A percentile compares a stretch with the other conserved stretches of the same genome.
phyloP scores from a whole-genome alignment of 2,329 filamentous ascomycete genomes.

The Fusarium decemcellulare region DNA sequence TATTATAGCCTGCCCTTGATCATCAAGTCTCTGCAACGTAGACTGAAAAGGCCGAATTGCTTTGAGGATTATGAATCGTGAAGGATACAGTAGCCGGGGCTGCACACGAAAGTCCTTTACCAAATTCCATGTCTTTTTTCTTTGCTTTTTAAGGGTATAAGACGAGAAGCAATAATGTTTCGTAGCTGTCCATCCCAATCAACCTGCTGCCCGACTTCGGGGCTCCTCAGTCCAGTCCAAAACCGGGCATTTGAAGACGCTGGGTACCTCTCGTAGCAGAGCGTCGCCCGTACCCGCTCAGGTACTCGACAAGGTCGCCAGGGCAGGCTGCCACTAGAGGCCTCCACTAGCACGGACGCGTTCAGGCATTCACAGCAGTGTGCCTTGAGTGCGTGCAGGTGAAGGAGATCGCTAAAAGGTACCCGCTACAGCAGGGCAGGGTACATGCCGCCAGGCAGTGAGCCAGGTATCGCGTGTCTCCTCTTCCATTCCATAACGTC shows the following conservation, averaged over 20 bases:
- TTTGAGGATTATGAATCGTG: too few relatives aligned
- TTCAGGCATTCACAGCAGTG: slow-evolving; percentile 18
- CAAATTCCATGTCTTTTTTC: too few relatives aligned
- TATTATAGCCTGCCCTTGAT: too few relatives aligned
- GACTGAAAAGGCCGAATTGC: too few relatives aligned
- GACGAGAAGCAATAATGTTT: too few relatives aligned
- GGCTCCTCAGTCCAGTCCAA: neutral
- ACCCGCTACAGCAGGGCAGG: neutral
- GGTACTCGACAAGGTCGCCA: slow-evolving; percentile 5
- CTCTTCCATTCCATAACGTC: slow-evolving; percentile 22
- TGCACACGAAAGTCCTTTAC: too few relatives aligned
- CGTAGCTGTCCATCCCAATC: too few relatives aligned
- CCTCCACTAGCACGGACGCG: slow-evolving; percentile 3
- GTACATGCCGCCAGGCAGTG: neutral
- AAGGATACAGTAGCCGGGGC: too few relatives aligned
- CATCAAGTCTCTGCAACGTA: too few relatives aligned
- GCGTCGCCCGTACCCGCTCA: neutral
- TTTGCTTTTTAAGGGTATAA: too few relatives aligned
- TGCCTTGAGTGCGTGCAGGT: slow-evolving; percentile 16
- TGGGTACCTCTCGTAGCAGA: neutral
- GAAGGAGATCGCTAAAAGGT: neutral
- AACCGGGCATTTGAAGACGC: neutral
- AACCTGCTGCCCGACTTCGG: slow-evolving; percentile 3
- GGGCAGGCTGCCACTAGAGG: neutral
- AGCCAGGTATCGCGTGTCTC: slow-evolving; percentile 10